Percentiles rank a stretch among this genome's conserved stretches.
phyloP scores from a whole-genome alignment of 805 yeast species.

The Brettanomyces bruxellensis region DNA sequence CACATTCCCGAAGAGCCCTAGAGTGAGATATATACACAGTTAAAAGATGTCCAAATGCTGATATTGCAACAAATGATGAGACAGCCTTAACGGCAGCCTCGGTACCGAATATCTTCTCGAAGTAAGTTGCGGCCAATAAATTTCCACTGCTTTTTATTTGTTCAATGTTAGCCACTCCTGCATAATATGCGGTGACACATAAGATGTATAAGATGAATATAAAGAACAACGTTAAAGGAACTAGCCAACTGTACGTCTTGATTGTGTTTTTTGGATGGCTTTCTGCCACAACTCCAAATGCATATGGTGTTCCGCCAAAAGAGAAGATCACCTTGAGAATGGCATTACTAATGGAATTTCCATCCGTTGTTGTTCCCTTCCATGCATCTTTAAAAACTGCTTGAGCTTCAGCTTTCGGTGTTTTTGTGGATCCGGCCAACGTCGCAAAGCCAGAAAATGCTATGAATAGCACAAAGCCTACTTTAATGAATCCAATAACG shows the following conservation, averaged over 20 bases:
- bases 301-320: constrained; percentile 32
- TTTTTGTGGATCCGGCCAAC: constrained; percentile 55
- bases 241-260: constrained; percentile 60
- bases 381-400: constrained; percentile 27
- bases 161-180: constrained; percentile 61
- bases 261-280: constrained; percentile 29
- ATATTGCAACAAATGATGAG: constrained; percentile 70
- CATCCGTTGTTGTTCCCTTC: constrained; percentile 33
- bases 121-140: constrained; percentile 69
- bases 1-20: constrained; percentile 69
- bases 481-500: constrained; percentile 60
- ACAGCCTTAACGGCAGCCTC: constrained; percentile 55
- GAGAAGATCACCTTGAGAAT: constrained; percentile 36
- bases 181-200: constrained; percentile 72
- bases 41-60: constrained; percentile 75
- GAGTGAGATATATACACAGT: constrained; percentile 82
- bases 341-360: constrained; percentile 33
- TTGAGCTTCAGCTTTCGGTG: constrained; percentile 11
- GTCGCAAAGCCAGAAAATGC: constrained; percentile 79
- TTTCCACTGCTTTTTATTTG: constrained; percentile 52
- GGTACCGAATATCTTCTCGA: constrained; percentile 59
- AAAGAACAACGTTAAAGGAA: constrained; percentile 59
- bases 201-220: constrained; percentile 63
- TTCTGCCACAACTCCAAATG: constrained; percentile 29
- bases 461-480: constrained; percentile 61